A percentile compares a stretch with the other conserved stretches of the same genome.
These are phyloP conservation scores for Tetracentron sinense DNA, from an alignment of 164 flowering plant species.

Conservation along the genomic window DNA sequence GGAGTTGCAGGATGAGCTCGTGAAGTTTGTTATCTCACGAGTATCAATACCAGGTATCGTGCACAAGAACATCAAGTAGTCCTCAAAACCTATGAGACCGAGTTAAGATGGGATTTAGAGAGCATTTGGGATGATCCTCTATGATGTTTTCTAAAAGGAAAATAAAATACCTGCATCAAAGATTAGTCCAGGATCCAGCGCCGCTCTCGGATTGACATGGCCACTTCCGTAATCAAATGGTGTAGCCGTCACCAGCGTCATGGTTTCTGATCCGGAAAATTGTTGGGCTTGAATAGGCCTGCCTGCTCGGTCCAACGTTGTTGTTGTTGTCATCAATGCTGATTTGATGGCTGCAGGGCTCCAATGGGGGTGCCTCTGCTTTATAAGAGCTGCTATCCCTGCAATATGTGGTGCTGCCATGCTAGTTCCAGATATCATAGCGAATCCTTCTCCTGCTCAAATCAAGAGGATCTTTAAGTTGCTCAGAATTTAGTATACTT, in stretches of 20 bases:
- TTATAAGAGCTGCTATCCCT: conserved; percentile 93
- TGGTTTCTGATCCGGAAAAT: conserved; percentile 63
- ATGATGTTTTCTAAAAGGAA: background rate
- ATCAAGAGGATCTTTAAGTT: background rate
- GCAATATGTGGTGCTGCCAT: conserved; percentile 99
- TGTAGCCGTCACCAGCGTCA: conserved; percentile 66
- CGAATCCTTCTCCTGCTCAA: conserved; percentile 83
- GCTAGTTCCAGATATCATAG: conserved; percentile 96
- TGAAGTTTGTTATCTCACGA: conserved; percentile 62
- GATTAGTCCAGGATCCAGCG: conserved; percentile 91
- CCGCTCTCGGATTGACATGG: conserved; percentile 88
- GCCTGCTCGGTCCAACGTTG: conserved; percentile 68
- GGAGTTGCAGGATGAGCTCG: conserved; percentile 64
- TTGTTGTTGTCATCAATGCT: conserved; percentile 91
- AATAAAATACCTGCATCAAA: conserved; percentile 75
- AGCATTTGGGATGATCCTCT: background rate
- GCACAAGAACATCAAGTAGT: conserved; percentile 84
- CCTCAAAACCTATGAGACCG: conserved; percentile 55
- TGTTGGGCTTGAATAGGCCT: conserved; percentile 89
- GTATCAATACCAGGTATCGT: conserved; percentile 81
- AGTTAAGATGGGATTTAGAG: background rate
- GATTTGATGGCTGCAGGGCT: conserved; percentile 95
- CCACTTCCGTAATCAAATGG: conserved; percentile 98
- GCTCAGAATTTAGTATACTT: background rate
- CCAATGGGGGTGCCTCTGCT: conserved; percentile 92